phyloP scores from a whole-genome alignment of 2,329 filamentous ascomycete genomes.

The Drechslerella stenobrocha region DNA sequence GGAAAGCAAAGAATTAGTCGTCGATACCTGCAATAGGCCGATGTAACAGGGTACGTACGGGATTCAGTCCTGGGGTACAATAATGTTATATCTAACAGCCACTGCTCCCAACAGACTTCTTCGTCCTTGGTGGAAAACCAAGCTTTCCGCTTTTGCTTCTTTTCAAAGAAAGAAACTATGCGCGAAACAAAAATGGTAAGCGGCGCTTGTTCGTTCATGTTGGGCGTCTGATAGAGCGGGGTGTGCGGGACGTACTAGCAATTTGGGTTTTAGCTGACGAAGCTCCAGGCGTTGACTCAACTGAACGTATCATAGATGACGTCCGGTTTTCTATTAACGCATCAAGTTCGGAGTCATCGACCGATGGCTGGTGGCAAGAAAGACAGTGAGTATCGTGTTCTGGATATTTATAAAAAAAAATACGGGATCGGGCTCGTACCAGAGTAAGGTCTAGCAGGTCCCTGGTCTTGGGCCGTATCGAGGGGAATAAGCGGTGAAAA shows the following conservation, averaged over 20 bases:
- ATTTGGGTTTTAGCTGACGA: conserved; percentile 50
- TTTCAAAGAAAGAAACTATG: conserved; percentile 87
- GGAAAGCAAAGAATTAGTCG: not conserved
- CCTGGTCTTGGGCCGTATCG: conserved; percentile 76
- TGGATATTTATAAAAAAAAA: conserved; percentile 8
- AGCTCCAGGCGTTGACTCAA: conserved; percentile 47
- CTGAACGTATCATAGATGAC: conserved; percentile 69
- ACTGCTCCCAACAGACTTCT: conserved; percentile 95
- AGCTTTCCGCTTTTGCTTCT: conserved; percentile 78
- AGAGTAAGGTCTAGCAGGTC: conserved; percentile 89
- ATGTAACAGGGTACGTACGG: conserved; percentile 62
- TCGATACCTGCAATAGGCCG: not conserved
- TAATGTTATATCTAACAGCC: conserved; percentile 91
- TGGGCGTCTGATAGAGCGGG: not conserved
- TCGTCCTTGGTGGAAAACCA: conserved; percentile 80
- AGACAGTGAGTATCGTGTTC: not conserved
- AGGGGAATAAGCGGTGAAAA: conserved; percentile 96
- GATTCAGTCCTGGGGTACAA: conserved; percentile 85
- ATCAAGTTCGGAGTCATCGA: conserved; percentile 87
- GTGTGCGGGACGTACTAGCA: conserved; percentile 51
- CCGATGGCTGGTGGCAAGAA: conserved; percentile 64
- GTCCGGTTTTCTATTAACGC: conserved; percentile 90
- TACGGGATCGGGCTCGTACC: conserved; percentile 46
- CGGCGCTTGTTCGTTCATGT: too few relatives aligned
- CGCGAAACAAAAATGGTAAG: not conserved